These are phyloP conservation scores for Dujonia santamariae DNA, from an alignment of 1,139 yeast species.

Conservation along the genomic window DNA sequence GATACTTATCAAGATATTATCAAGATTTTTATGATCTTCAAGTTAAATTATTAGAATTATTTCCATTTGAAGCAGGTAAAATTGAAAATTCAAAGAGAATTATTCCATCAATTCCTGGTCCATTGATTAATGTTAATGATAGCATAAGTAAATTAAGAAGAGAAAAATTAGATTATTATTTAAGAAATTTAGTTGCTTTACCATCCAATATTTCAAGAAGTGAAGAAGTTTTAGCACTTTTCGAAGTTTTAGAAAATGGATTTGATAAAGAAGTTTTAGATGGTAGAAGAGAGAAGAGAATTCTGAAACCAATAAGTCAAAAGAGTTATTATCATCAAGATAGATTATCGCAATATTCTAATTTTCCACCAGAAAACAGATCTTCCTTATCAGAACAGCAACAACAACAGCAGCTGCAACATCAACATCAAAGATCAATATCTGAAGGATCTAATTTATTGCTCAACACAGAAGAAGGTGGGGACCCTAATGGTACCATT, in stretches of 20 bases:
- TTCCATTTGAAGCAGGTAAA: slow-evolving; percentile 92
- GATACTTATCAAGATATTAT: slow-evolving; percentile 83
- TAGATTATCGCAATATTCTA: slow-evolving; percentile 42
- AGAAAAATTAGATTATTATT: slow-evolving; percentile 80
- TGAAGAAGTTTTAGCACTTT: slow-evolving; percentile 66
- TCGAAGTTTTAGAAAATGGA: slow-evolving; percentile 64
- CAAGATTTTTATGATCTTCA: slow-evolving; percentile 97
- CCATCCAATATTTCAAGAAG: slow-evolving; percentile 77
- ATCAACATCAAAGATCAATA: slow-evolving; percentile 21
- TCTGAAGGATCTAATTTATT: slow-evolving; percentile 14
- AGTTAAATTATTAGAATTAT: slow-evolving; percentile 74
- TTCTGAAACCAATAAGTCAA: slow-evolving; percentile 39
- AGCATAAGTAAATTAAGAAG: slow-evolving; percentile 81
- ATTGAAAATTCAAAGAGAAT: slow-evolving; percentile 69
- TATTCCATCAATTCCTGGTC: slow-evolving; percentile 95
- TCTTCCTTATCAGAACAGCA: slow-evolving; percentile 4
- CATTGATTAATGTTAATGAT: slow-evolving; percentile 88
- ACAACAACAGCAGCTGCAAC: slow-evolving; percentile 18
- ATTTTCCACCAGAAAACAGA: slow-evolving; percentile 20
- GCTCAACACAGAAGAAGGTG: slow-evolving; percentile 1
- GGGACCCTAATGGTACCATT: not conserved
- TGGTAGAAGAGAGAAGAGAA: slow-evolving; percentile 18
- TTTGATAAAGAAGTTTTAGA: slow-evolving; percentile 47
- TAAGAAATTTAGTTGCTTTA: slow-evolving; percentile 67
- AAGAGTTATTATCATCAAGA: slow-evolving; percentile 43